Percentiles rank a stretch among this genome's conserved stretches.
Evolutionary conservation across 768 basidiomycete species (phyloP).

Genomic region (Mycena polygramma): DNA sequence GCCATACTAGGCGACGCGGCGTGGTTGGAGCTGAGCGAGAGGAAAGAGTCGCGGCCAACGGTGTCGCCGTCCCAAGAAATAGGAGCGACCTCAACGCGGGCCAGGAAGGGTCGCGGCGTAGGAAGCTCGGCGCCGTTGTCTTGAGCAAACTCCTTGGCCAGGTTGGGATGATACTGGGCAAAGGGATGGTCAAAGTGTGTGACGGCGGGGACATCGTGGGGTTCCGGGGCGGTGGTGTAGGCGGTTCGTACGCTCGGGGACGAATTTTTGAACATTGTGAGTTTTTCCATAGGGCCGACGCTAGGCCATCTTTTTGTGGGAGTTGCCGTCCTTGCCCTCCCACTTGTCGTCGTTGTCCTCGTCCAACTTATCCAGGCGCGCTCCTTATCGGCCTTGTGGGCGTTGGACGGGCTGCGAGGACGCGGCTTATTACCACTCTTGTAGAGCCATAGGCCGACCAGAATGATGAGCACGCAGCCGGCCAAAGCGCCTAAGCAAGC

Average conservation of each 20-base stretch:
- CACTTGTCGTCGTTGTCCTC: conserved; percentile 60
- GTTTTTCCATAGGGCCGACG: conserved; percentile 68
- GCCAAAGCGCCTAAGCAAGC: conserved; percentile 74
- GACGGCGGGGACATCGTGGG: conserved; percentile 57
- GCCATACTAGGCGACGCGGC: conserved; percentile 64
- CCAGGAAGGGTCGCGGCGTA: conserved; percentile 60
- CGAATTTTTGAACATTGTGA: conserved; percentile 78
- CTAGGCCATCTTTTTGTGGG: conserved; percentile 58
- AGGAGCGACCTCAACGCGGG: conserved; percentile 55
- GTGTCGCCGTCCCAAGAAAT: conserved; percentile 71
- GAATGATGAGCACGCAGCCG: conserved; percentile 62
- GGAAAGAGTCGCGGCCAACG: conserved; percentile 62
- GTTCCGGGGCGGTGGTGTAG: conserved; percentile 61
- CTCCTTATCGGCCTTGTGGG: conserved; percentile 58
- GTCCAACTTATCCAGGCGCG: conserved; percentile 69
- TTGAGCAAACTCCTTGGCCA: conserved; percentile 64
- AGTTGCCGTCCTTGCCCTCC: conserved; percentile 52
- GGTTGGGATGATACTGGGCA: conserved; percentile 68
- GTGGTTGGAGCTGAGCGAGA: conserved; percentile 60
- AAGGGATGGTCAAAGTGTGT: conserved; percentile 60
- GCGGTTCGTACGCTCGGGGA: conserved; percentile 66
- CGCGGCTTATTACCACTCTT: conserved; percentile 60
- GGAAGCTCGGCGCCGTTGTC: conserved; percentile 42
- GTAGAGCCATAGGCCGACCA: conserved; percentile 69
- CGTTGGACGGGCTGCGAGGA: conserved; percentile 44